Evolutionary conservation across 495 filamentous ascomycete genomes (phyloP).

Genomic region (Talaromyces proteolyticus): DNA sequence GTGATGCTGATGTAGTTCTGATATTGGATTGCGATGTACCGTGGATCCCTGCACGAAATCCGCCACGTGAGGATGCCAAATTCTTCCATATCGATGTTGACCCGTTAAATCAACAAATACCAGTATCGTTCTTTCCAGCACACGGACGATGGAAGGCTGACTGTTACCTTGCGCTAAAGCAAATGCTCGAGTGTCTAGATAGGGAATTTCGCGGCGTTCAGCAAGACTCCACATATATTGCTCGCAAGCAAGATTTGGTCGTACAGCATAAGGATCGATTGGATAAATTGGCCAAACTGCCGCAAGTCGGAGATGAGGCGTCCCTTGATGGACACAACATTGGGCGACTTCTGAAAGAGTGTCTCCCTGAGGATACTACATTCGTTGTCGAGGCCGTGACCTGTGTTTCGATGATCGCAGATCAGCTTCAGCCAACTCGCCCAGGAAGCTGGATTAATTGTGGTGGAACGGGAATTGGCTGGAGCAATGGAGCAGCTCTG

Average conservation of each 20-base stretch:
- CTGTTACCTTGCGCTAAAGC: constrained; percentile 60
- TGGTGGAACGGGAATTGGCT: constrained; percentile 87
- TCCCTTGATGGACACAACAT: constrained; percentile 67
- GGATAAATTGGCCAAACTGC: constrained; percentile 45
- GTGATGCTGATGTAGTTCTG: constrained; percentile 78
- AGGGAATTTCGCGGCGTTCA: constrained; percentile 36
- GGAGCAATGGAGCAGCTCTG: constrained; percentile 84
- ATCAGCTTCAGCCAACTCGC: constrained; percentile 65
- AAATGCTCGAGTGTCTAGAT: constrained; percentile 55
- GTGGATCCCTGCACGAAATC: constrained; percentile 60
- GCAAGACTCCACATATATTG: constrained; percentile 28
- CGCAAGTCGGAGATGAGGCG: constrained; percentile 50
- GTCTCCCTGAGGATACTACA: constrained; percentile 72
- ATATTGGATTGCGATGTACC: constrained; percentile 82
- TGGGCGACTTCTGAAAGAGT: constrained; percentile 53
- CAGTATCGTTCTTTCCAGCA: constrained; percentile 71
- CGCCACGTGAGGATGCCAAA: constrained; percentile 47
- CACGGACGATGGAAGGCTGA: constrained; percentile 72
- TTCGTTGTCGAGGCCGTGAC: constrained; percentile 88
- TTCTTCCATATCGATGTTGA: constrained; percentile 84
- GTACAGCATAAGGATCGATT: constrained; percentile 53
- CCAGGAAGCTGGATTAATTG: constrained; percentile 90
- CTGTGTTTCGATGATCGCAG: constrained; percentile 68
- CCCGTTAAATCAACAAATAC: constrained; percentile 83
- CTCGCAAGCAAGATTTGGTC: constrained; percentile 50